Base-by-base conservation (phyloP, 306 rosid genomes). In the Leucaena leucocephala region DNA sequence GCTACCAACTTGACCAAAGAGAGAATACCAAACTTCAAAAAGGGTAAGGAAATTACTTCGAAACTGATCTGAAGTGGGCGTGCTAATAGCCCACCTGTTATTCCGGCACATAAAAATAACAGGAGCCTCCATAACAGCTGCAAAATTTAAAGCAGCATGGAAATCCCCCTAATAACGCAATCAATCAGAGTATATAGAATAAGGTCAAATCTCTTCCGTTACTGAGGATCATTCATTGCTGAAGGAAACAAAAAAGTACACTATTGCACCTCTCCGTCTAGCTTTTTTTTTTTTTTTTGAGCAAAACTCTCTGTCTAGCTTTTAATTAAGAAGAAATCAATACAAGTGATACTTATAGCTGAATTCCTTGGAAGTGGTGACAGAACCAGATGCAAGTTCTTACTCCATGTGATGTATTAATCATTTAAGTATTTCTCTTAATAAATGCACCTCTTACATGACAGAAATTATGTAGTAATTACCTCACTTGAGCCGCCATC, bases 401-500 rank as follows among this genome's bases (percentile, higher is more conserved):
- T 40, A 6, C 66, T 57, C 64, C 70, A 76, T 38, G 65, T 55
- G 39, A 38, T 54, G 48, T 42, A 21, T 7, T 50, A 76, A 66
- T 68, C 21, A 16, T 57, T 55, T 22, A 27, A 78, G 58, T 19
- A 1, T 14, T 69, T 71, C 15, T 38, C 75, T 57, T n/a, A 7
- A 44, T 39, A 58, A 72, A 63, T 54, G 52, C 14, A 7, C 55
- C 71, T 73, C 76, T 27, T 17, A 6, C 19, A 8, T 68, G 21
- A 27, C 38, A 49, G 71, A 12, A 82, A 73, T 19, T 63, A 59
- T 5, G 59, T 12, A 80, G 74, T 79, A 17, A n/a, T 54, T 82
- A 93, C 99, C 97, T 95, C 98, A 36, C 98, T 95, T 76, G 99
- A 91, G 84, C 98, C 98, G 39, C 99, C 99, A 77, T 93, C 99